Evolutionary conservation across 1,139 yeast species (phyloP).

Genomic region (Candida tetrigidarum): DNA sequence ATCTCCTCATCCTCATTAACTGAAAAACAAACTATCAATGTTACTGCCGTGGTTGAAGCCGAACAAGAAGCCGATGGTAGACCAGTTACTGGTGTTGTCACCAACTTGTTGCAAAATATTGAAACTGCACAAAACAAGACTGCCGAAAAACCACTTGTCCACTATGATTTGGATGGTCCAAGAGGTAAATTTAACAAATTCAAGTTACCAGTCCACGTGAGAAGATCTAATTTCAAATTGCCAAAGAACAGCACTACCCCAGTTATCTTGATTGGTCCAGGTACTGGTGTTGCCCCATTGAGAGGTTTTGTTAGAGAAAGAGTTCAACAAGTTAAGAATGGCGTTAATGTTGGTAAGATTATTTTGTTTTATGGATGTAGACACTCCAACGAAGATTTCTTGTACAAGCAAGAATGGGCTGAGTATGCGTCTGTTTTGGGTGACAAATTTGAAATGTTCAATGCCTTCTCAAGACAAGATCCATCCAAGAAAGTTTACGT

Average conservation of each 20-base stretch:
- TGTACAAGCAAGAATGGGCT: conserved; percentile 88
- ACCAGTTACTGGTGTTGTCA: conserved; percentile 80
- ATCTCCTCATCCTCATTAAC: conserved; percentile 88
- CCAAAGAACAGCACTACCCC: conserved; percentile 90
- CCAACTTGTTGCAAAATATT: conserved; percentile 81
- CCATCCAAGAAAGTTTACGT: conserved; percentile 75
- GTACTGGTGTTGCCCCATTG: conserved; percentile 98
- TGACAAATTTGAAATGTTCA: conserved; percentile 66
- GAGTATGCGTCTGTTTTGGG: conserved; percentile 67
- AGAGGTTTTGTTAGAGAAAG: conserved; percentile 93
- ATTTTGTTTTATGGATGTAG: conserved; percentile 89
- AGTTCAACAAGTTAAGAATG: conserved; percentile 46
- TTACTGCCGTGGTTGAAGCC: conserved; percentile 94
- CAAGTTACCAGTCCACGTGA: conserved; percentile 87
- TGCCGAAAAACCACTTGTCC: conserved; percentile 48
- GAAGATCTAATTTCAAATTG: conserved; percentile 93
- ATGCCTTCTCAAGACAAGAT: conserved; percentile 86
- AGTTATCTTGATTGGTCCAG: conserved; percentile 94
- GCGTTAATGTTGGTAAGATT: conserved; percentile 68
- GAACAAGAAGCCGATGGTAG: conserved; percentile 49
- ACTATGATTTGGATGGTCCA: conserved; percentile 83
- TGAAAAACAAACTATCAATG: conserved; percentile 74
- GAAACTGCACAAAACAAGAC: conserved; percentile 64
- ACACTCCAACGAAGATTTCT: conserved; percentile 70
- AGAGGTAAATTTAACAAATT: conserved; percentile 57